A percentile compares a stretch with the other conserved stretches of the same genome.
These are phyloP conservation scores for Priceomyces castillae DNA, from an alignment of 805 yeast species.

Conservation along the genomic window DNA sequence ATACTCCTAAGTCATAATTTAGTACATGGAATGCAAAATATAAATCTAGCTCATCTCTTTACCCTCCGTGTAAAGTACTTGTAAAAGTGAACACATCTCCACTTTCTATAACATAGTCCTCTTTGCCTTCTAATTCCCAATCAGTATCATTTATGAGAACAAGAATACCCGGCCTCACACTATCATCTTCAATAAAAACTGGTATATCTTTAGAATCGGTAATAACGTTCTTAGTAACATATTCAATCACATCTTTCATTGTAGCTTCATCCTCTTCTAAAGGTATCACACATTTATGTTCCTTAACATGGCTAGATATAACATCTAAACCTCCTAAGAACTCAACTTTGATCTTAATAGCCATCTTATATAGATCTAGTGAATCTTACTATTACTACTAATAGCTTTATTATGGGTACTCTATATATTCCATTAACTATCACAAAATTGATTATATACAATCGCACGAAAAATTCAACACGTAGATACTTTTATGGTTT, in stretches of 20 bases:
- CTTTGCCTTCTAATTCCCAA: slow-evolving; percentile 94
- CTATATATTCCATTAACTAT: too few species aligned
- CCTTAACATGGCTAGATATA: slow-evolving; percentile 59
- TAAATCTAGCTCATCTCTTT: slow-evolving; percentile 11
- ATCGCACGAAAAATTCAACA: slow-evolving; percentile 3
- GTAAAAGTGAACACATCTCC: slow-evolving; percentile 85
- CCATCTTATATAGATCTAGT: too few species aligned
- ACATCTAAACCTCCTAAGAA: slow-evolving; percentile 80
- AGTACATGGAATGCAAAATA: too few species aligned
- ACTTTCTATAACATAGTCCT: slow-evolving; percentile 69
- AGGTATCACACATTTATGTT: slow-evolving; percentile 45
- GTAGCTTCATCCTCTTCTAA: slow-evolving; percentile 43
- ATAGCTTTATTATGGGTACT: too few species aligned
- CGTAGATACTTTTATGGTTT: background rate
- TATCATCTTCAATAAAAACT: slow-evolving; percentile 77
- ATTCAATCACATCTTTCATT: slow-evolving; percentile 53
- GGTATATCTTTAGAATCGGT: slow-evolving; percentile 60
- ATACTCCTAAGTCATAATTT: too few species aligned
- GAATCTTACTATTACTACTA: too few species aligned
- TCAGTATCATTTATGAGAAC: slow-evolving; percentile 92
- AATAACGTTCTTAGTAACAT: slow-evolving; percentile 54
- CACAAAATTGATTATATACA: background rate
- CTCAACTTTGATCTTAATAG: slow-evolving; percentile 40
- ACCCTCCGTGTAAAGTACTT: slow-evolving; percentile 94
- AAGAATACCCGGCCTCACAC: slow-evolving; percentile 86